phyloP scores from a whole-genome alignment of 345 rosid genomes.

The Brassica incana region DNA sequence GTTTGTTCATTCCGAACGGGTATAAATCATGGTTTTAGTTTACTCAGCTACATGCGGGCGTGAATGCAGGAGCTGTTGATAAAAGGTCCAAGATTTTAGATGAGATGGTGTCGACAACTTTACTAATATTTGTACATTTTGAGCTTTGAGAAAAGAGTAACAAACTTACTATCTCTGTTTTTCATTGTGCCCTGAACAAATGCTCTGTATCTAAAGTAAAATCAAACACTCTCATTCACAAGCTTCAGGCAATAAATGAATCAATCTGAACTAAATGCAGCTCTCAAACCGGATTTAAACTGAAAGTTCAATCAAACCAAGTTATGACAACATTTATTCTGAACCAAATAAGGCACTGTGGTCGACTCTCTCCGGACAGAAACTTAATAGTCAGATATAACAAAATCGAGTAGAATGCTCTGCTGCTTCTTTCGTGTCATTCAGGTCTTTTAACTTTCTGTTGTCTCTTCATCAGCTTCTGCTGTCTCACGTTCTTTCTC shows the following conservation, averaged over 20 bases:
- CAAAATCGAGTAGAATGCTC: too few species aligned
- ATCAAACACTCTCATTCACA: neutral
- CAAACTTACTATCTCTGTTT: slow-evolving; percentile 13
- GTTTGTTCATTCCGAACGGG: slow-evolving; percentile 25
- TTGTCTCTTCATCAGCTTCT: slow-evolving; percentile 45
- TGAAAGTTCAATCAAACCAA: neutral
- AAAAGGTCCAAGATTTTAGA: slow-evolving; percentile 16
- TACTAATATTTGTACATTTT: slow-evolving; percentile 36
- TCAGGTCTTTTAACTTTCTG: slow-evolving; percentile 35
- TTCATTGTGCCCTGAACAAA: slow-evolving; percentile 8
- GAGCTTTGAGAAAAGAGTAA: slow-evolving; percentile 12
- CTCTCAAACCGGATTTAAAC: neutral
- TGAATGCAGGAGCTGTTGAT: neutral
- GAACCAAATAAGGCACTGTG: neutral
- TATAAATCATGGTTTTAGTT: slow-evolving; percentile 29
- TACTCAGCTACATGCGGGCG: slow-evolving; percentile 20
- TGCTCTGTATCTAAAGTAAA: slow-evolving; percentile 20
- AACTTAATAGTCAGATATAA: too few species aligned
- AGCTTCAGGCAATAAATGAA: slow-evolving; percentile 21
- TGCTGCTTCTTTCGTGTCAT: neutral
- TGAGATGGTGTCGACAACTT: slow-evolving; percentile 38
- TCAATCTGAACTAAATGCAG: neutral
- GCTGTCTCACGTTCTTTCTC: slow-evolving; percentile 57
- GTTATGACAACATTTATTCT: neutral
- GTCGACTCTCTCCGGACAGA: neutral